Conservation (phyloP, 78 protist genomes). For the Neovahlkampfia damariscottae region DNA sequence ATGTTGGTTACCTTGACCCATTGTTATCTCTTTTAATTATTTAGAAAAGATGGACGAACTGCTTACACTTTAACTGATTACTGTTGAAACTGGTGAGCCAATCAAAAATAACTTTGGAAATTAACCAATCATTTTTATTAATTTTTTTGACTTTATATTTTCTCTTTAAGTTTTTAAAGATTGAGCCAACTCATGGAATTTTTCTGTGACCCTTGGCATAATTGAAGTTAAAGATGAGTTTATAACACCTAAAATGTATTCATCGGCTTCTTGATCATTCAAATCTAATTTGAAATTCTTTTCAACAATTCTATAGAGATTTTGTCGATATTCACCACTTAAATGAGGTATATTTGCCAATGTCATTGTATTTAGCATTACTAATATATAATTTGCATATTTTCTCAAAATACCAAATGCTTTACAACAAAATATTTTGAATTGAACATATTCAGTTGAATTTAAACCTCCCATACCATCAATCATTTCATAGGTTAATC, state of each 20-base stretch:
- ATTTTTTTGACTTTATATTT: not conserved
- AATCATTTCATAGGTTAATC: constrained; percentile 83
- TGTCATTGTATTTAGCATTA: constrained; percentile 78
- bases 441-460: constrained; percentile 42
- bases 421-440: constrained; percentile 65
- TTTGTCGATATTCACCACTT: not conserved
- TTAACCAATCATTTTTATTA: not conserved
- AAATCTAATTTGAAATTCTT: constrained; percentile 11
- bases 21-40: not conserved
- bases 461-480: constrained; percentile 90
- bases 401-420: constrained; percentile 83
- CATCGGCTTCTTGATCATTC: constrained; percentile 6
- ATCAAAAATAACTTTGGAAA: not conserved
- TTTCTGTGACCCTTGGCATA: not conserved
- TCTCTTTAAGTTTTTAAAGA: not conserved
- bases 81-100: not conserved
- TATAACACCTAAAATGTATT: not conserved
- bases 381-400: constrained; percentile 65
- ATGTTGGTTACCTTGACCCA: not conserved
- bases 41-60: no score
- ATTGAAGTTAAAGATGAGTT: not conserved
- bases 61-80: not conserved
- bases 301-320: not conserved
- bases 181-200: constrained; percentile 1
- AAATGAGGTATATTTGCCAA: constrained; percentile 78